These are phyloP conservation scores for Paramarasmius palmivorus DNA, from an alignment of 1,284 basidiomycete genomes.

Conservation along the genomic window DNA sequence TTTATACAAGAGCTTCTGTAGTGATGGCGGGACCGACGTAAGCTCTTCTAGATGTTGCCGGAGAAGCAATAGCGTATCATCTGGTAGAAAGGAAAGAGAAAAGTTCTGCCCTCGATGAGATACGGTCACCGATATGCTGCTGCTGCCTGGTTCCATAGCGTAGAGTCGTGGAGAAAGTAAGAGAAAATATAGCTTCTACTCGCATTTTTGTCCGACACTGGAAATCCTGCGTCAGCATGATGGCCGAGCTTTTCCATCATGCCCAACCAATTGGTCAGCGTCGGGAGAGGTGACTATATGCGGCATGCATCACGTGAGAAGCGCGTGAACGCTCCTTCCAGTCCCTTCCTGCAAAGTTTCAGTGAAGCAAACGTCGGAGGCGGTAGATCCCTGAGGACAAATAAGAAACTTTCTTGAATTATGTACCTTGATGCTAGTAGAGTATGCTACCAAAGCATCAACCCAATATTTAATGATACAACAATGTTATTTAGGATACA, in stretches of 20 bases:
- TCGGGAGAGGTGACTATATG: too few relatives aligned
- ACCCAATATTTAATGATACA: not conserved
- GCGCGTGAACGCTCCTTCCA: too few relatives aligned
- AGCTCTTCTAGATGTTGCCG: slow-evolving; percentile 56
- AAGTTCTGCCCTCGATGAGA: slow-evolving; percentile 49
- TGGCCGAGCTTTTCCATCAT: not conserved
- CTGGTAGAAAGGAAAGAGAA: slow-evolving; percentile 43
- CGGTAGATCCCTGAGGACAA: too few relatives aligned
- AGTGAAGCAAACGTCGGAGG: too few relatives aligned
- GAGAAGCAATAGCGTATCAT: slow-evolving; percentile 48
- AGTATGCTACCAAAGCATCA: too few relatives aligned
- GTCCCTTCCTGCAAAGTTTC: too few relatives aligned
- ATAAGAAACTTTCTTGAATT: too few relatives aligned
- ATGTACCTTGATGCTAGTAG: too few relatives aligned
- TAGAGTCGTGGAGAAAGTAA: not conserved
- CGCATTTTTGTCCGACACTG: not conserved
- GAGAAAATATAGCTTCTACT: not conserved
- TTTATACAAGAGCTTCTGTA: slow-evolving; percentile 74
- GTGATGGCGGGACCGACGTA: slow-evolving; percentile 58
- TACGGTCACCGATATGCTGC: slow-evolving; percentile 26
- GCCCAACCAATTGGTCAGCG: too few relatives aligned
- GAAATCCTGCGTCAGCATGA: not conserved
- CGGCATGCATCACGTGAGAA: too few relatives aligned
- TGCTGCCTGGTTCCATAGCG: not conserved
- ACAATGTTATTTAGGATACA: not conserved